A percentile compares a stretch with the other conserved stretches of the same genome.
Evolutionary conservation across 1,284 basidiomycete genomes (phyloP).

Genomic region (Pseudozyma tsukubaensis): DNA sequence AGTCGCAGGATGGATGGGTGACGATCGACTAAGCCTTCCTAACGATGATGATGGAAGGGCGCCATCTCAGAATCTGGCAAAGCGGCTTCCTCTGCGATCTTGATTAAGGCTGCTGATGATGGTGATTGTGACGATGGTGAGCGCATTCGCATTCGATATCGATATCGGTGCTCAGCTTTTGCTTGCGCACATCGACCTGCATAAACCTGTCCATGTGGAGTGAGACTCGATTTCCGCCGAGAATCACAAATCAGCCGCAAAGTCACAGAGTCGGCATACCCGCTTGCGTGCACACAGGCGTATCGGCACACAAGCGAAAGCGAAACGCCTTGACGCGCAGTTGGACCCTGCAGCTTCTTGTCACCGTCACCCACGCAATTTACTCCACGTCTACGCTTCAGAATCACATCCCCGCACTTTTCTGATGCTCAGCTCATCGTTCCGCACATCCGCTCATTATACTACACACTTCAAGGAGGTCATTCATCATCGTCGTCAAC

Average conservation of each 20-base stretch:
- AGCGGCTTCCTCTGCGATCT: background rate
- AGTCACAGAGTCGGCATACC: background rate
- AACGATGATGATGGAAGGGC: background rate
- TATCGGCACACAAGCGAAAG: constrained; percentile 5
- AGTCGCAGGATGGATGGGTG: background rate
- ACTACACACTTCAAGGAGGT: too few species aligned
- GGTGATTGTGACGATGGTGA: background rate
- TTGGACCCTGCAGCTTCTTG: constrained; percentile 1
- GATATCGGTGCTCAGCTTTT: background rate
- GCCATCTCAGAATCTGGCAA: constrained; percentile 7
- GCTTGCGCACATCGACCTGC: constrained; percentile 1
- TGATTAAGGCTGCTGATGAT: background rate
- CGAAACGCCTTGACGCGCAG: constrained; percentile 1
- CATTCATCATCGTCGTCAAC: background rate
- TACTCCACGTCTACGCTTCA: background rate
- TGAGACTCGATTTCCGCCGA: constrained; percentile 5
- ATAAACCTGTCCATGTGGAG: background rate
- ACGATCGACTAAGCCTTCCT: background rate
- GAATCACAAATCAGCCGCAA: constrained; percentile 5
- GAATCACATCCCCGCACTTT: background rate
- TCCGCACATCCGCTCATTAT: background rate
- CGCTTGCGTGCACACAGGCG: background rate
- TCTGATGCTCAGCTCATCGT: background rate
- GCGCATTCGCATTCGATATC: background rate
- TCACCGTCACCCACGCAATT: background rate